Percentiles rank a stretch among this genome's conserved stretches.
phyloP scores from a whole-genome alignment of 1,284 basidiomycete species.

The Exobasidium rhododendri region DNA sequence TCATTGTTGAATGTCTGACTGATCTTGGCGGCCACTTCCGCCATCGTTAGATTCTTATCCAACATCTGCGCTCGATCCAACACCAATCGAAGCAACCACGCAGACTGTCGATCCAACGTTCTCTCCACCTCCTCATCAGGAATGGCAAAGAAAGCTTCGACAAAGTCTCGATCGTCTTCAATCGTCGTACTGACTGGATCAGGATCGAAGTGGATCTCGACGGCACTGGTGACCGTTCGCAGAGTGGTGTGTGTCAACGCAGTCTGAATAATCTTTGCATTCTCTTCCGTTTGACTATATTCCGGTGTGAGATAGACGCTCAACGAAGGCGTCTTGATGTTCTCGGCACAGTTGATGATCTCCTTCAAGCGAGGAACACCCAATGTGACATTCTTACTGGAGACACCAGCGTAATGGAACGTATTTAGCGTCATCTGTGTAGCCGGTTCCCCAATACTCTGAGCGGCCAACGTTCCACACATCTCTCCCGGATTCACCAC shows the following conservation, averaged over 20 bases:
- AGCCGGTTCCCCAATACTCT: conserved; percentile 98
- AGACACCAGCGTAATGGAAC: conserved; percentile 99
- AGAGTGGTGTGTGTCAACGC: conserved; percentile 91
- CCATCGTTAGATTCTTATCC: conserved; percentile 92
- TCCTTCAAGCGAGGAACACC: conserved; percentile 99
- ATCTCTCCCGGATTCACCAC: conserved; percentile 93
- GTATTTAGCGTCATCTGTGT: conserved; percentile 99
- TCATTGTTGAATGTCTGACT: conserved; percentile 93
- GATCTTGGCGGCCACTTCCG: conserved; percentile 89
- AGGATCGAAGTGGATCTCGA: conserved; percentile 98
- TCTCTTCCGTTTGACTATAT: conserved; percentile 51
- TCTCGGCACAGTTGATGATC: conserved; percentile 97
- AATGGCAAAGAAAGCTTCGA: conserved; percentile 98
- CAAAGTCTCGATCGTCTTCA: conserved; percentile 91
- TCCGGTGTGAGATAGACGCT: conserved; percentile 68
- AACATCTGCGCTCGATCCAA: conserved; percentile 97
- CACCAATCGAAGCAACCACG: conserved; percentile 94
- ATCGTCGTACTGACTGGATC: conserved; percentile 88
- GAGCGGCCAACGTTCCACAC: conserved; percentile 96
- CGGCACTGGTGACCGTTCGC: conserved; percentile 87
- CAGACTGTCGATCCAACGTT: conserved; percentile 86
- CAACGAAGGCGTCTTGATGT: conserved; percentile 96
- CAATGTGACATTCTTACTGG: conserved; percentile 98
- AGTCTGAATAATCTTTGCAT: conserved; percentile 84
- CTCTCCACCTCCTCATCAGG: conserved; percentile 93